These are phyloP conservation scores for Aciculosporium take DNA, from an alignment of 2,329 filamentous ascomycete genomes.

Conservation along the genomic window DNA sequence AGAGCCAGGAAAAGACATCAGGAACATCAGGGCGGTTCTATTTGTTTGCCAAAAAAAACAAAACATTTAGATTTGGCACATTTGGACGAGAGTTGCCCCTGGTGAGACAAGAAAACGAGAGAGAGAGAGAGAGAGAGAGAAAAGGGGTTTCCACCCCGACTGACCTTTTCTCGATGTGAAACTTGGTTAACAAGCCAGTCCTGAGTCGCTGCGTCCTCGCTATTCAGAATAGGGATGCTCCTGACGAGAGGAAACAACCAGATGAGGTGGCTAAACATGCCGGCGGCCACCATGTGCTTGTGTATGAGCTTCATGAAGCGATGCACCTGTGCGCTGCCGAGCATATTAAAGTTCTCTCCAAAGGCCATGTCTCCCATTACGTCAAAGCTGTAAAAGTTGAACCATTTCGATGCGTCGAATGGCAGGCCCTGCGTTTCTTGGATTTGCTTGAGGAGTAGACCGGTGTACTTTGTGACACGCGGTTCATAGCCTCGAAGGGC, in stretches of 20 bases:
- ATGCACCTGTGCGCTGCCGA: constrained; percentile 14
- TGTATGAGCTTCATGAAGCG: constrained; percentile 15
- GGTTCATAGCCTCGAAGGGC: constrained; percentile 13
- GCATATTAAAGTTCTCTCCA: constrained; percentile 21
- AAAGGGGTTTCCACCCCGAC: not conserved
- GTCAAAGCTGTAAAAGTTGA: constrained; percentile 23
- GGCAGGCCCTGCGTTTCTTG: constrained; percentile 9
- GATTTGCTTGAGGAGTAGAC: constrained; percentile 6
- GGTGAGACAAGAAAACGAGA: no score
- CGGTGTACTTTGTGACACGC: constrained; percentile 8
- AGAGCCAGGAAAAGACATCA: constrained; percentile 19
- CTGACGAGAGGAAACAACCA: constrained; percentile 10
- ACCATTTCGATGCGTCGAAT: constrained; percentile 18
- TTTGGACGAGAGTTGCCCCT: no score
- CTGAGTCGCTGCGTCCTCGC: constrained; percentile 9
- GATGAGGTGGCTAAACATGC: constrained; percentile 12
- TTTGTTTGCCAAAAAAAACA: not conserved
- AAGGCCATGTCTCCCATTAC: constrained; percentile 29
- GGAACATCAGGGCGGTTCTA: constrained; percentile 10
- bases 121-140: not conserved
- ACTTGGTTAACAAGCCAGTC: constrained; percentile 7
- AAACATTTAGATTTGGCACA: not conserved
- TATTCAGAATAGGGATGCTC: constrained; percentile 11
- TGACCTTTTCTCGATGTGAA: not conserved
- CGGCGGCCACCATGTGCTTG: constrained; percentile 11